Percentiles rank a stretch among this genome's conserved stretches.
Conservation (phyloP, 305 asterid genomes). For the Fraxinus nigra region DNA sequence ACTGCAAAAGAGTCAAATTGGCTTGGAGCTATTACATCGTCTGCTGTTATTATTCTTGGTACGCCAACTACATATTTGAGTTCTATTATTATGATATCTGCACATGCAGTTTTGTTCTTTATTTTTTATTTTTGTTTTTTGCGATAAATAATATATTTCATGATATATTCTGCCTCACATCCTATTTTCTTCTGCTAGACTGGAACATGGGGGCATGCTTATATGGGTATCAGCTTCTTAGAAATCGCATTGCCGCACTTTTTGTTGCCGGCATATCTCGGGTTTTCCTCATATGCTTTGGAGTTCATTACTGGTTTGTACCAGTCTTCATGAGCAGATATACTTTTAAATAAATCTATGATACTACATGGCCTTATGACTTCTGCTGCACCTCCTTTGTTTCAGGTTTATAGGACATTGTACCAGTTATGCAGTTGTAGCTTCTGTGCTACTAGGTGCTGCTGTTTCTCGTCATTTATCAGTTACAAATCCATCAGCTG, state of each 20-base stretch:
- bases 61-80: slow-evolving; percentile 25
- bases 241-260: slow-evolving; percentile 88
- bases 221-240: slow-evolving; percentile 95
- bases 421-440: slow-evolving; percentile 92
- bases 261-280: slow-evolving; percentile 90
- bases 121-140: neutral
- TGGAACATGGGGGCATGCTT: slow-evolving; percentile 99
- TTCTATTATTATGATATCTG: slow-evolving; percentile 23
- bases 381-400: slow-evolving; percentile 16
- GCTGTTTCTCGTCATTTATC: slow-evolving; percentile 96
- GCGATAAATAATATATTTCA: neutral
- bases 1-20: slow-evolving; percentile 97
- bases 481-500: slow-evolving; percentile 76
- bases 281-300: slow-evolving; percentile 93
- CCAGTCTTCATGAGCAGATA: slow-evolving; percentile 18
- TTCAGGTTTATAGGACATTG: slow-evolving; percentile 97
- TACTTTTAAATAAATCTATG: neutral
- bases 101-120: neutral
- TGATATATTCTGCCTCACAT: neutral
- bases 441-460: slow-evolving; percentile 95
- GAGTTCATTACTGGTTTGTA: slow-evolving; percentile 95
- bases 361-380: slow-evolving; percentile 10
- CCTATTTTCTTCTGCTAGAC: slow-evolving; percentile 46
- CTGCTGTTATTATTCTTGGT: slow-evolving; percentile 96
- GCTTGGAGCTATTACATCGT: slow-evolving; percentile 97